Conservation (phyloP, 2,329 filamentous ascomycete genomes). For the Sarocladium brachiariae region DNA sequence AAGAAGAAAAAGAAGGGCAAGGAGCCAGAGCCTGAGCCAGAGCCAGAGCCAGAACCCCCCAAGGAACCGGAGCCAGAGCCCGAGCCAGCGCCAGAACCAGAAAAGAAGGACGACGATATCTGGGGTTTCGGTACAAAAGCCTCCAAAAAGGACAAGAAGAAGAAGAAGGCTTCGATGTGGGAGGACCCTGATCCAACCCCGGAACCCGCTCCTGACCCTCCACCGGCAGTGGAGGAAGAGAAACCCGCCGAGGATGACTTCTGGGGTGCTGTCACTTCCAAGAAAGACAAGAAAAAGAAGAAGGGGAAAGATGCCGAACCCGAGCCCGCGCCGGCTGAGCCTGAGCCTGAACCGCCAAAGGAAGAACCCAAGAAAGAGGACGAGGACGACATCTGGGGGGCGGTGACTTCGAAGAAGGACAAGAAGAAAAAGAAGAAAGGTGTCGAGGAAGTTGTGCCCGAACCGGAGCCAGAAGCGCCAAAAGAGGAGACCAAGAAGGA, state of each 20-base stretch:
- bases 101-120: conserved; percentile 25
- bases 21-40: conserved; percentile 16
- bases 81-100: conserved; percentile 17
- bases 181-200: conserved; percentile 1
- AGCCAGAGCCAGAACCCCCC: conserved; percentile 19
- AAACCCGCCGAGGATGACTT: conserved; percentile 15
- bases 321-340: not conserved
- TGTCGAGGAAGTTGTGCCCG: conserved; percentile 2
- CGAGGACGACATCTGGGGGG: conserved; percentile 16
- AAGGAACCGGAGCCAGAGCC: conserved; percentile 10
- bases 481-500: conserved; percentile 9
- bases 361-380: conserved; percentile 15
- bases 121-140: conserved; percentile 20
- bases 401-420: conserved; percentile 24
- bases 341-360: conserved; percentile 11
- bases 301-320: conserved; percentile 15
- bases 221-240: conserved; percentile 16
- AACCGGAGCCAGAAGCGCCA: conserved; percentile 11
- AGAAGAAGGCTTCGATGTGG: conserved; percentile 8
- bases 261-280: conserved; percentile 18
- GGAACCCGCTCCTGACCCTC: conserved; percentile 2
- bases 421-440: conserved; percentile 21
- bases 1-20: conserved; percentile 31
- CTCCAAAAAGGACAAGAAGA: conserved; percentile 19
- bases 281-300: conserved; percentile 26